Evolutionary conservation across 1,284 basidiomycete species (phyloP), one percentile per base, ranked within the genome.

Genomic region (Ustilago vetiveriae): DNA sequence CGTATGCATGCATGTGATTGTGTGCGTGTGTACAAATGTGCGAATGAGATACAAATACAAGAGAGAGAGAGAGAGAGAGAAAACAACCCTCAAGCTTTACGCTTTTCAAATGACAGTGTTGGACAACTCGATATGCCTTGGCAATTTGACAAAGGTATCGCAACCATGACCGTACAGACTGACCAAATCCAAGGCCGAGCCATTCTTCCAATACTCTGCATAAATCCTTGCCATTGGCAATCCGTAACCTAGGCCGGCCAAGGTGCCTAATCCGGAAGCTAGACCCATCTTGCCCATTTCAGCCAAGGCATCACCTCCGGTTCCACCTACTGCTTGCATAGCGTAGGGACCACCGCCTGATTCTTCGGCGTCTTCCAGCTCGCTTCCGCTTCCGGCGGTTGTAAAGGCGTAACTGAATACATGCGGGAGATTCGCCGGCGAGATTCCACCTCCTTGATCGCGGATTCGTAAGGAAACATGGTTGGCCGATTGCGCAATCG

Each of bases 401-500:
- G 92, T 93, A 81, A 93, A 94, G 6, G 92, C 91, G 80, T 94
- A 94, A 21, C 90, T 91, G 82, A 94, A 94, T 54, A 94, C 90
- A 46, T 88, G 86, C 16, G 86, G 84, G 84, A 94, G 87, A 78
- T 92, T 88, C 8, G 86, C 83, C 3, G 88, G 88, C 1, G 88
- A 85, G 32, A 94, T 89, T 4, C 92, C 92, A 16, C 92, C 92
- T 3, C 92, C 92, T 74, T 91, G 88, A 74, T 94, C 92, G 27
- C 92, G 86, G 22, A 94, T 86, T 32, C 92, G 87, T 36, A 94
- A 85, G 24, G 89, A 89, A 51, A 94, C 86, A 80, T 88, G 89
- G 27, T 83, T 84, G 24, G 83, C 79, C 16, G 87, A 86, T 14
- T 87, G 86, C 3, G 90, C 87, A 39, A 85, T 86, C 2, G 92